Conservation (phyloP, 805 yeast species). For the Tetrapisispora pingtungensis region DNA sequence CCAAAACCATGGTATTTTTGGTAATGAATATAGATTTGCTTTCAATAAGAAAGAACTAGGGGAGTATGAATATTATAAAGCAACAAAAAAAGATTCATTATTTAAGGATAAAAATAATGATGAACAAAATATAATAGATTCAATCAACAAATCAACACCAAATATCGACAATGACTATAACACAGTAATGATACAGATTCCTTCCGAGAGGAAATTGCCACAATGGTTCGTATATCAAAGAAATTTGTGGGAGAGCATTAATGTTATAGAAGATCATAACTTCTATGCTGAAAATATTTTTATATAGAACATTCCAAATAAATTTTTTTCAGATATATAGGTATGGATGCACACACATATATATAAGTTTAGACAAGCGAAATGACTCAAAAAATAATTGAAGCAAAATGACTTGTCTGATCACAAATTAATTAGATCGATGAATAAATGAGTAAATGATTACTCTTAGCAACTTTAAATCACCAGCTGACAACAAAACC, state of each 20-base stretch:
- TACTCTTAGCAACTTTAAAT: no score
- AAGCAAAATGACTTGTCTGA: no score
- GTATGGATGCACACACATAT: no score
- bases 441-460: no score
- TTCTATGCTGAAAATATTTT: conserved; percentile 28
- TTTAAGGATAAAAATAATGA: neutral
- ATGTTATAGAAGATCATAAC: conserved; percentile 26
- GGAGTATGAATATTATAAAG: conserved; percentile 32
- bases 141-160: neutral
- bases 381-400: no score
- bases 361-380: no score
- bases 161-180: neutral
- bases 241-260: conserved; percentile 51
- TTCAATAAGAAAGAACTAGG: conserved; percentile 26
- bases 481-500: no score
- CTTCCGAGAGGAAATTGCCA: conserved; percentile 57
- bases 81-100: conserved; percentile 5
- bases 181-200: conserved; percentile 35
- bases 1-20: conserved; percentile 25
- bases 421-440: no score
- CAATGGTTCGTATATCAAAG: conserved; percentile 62
- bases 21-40: conserved; percentile 25
- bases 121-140: neutral
- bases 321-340: no score
- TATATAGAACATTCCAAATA: no score